These are phyloP conservation scores for Aspergillus fumigatus DNA, from an alignment of 2,329 filamentous ascomycete genomes.

Conservation along the genomic window DNA sequence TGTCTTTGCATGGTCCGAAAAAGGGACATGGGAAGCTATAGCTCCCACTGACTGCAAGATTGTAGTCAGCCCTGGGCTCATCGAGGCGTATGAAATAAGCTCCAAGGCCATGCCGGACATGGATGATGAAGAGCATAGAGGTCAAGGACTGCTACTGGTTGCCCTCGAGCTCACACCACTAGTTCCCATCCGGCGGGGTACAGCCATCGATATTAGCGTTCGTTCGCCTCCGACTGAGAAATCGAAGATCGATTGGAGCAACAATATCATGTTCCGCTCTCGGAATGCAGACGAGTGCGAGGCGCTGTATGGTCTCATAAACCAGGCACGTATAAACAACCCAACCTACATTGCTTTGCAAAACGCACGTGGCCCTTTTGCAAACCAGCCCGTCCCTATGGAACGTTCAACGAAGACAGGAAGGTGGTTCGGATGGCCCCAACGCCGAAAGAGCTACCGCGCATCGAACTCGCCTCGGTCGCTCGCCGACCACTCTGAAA, in stretches of 20 bases:
- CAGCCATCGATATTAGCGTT: slow-evolving; percentile 88
- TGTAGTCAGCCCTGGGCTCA: slow-evolving; percentile 59
- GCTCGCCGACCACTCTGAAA: slow-evolving; percentile 62
- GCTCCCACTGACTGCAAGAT: slow-evolving; percentile 61
- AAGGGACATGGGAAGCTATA: slow-evolving; percentile 57
- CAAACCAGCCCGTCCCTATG: slow-evolving; percentile 50
- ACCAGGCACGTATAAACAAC: slow-evolving; percentile 85
- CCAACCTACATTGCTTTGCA: slow-evolving; percentile 78
- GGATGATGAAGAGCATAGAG: slow-evolving; percentile 16
- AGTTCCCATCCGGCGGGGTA: slow-evolving; percentile 85
- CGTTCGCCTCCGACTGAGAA: slow-evolving; percentile 75
- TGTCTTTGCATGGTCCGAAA: slow-evolving; percentile 61
- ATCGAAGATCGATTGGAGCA: slow-evolving; percentile 64
- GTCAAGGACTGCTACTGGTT: slow-evolving; percentile 47
- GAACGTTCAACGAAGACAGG: slow-evolving; percentile 41
- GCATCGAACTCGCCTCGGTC: slow-evolving; percentile 54
- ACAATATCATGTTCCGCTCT: slow-evolving; percentile 88
- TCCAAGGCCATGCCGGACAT: slow-evolving; percentile 38
- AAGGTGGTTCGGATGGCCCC: slow-evolving; percentile 49
- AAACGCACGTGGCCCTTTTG: slow-evolving; percentile 60
- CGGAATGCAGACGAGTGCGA: slow-evolving; percentile 72
- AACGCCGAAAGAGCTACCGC: slow-evolving; percentile 51
- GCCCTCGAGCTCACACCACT: slow-evolving; percentile 86
- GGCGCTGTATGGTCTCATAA: slow-evolving; percentile 78
- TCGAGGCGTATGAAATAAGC: slow-evolving; percentile 58